Evolutionary conservation across 345 rosid species (phyloP).

Genomic region (Salix arbutifolia): DNA sequence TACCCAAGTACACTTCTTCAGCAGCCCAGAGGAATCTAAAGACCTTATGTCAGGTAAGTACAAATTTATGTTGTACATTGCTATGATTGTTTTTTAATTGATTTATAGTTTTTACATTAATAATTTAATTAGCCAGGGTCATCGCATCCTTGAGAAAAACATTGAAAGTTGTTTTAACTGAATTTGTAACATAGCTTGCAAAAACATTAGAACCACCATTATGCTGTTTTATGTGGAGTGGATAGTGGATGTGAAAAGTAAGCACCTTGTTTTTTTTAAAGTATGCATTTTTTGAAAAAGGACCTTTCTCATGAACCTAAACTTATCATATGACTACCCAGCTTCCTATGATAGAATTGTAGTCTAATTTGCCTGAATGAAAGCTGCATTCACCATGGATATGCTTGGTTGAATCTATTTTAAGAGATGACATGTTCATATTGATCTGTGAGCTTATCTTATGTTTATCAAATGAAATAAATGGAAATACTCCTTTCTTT

Average conservation of each 20-base stretch:
- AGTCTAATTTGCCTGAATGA: background rate
- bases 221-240: background rate
- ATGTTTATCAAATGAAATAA: too few relatives aligned
- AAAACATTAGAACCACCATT: background rate
- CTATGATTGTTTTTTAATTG: background rate
- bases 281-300: background rate
- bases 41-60: conserved; percentile 52
- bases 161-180: background rate
- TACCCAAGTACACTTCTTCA: conserved; percentile 82
- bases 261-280: too few relatives aligned
- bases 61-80: background rate
- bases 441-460: too few relatives aligned
- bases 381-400: background rate
- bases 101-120: background rate
- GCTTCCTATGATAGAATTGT: background rate
- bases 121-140: background rate
- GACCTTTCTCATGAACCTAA: background rate
- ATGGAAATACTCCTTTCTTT: too few relatives aligned
- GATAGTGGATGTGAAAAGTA: background rate
- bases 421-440: background rate
- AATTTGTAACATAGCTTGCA: background rate
- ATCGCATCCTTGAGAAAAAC: background rate
- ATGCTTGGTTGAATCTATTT: background rate
- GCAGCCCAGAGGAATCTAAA: conserved; percentile 82
- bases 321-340: background rate